Base-by-base conservation (phyloP, 179 eudicot genomes). In the Pouteria campechiana region DNA sequence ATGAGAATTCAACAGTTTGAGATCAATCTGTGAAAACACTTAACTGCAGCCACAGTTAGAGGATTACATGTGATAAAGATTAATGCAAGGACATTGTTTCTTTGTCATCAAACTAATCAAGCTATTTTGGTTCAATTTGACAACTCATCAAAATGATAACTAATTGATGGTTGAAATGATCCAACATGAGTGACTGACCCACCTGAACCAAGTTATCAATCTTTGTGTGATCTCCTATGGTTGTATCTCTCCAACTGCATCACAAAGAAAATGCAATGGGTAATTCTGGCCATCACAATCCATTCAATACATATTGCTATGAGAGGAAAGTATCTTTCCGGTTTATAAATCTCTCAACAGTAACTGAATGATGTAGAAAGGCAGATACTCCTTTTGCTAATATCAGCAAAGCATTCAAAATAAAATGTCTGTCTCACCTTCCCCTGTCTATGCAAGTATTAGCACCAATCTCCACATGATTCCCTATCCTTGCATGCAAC, bases 201-300 rank as follows among this genome's bases (percentile, higher is more conserved):
- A 87, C 96, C 83, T 87, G 94, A 57, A 87, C 98, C 42, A 81
- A 69, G 68, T 90, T 90, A 67, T 90, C 95, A 13, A 90, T 86
- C 78, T 86, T 90, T 14, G 96, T 65, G 32, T 68, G 62, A 68
- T 86, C 90, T 11, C 95, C 98, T 46, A 90, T 58, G 11, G 32
- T 36, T 22, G 98, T 90, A 49, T 90, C 95, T 67, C 98, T 80
- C 95, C 96, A 86, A 61, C 98, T 90, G 69, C 75, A 69, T 16
- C 19, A 20, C 9, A 18, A 48, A 48, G 9, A 1, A 3, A 1
- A 7, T 37, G 10, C 43, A 15, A 51, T 15, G 16, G 20, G 38
- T 28, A 39, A 11, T 35, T 37, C 30, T 37, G 13, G 17, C 3
- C 27, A 24, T 17, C 25, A 5, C 34, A 7, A 41, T 2, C 31